A percentile compares a stretch with the other conserved stretches of the same genome.
These are phyloP conservation scores for Phaffia rhodozyma DNA, from an alignment of 1,284 basidiomycete species.

Conservation along the genomic window DNA sequence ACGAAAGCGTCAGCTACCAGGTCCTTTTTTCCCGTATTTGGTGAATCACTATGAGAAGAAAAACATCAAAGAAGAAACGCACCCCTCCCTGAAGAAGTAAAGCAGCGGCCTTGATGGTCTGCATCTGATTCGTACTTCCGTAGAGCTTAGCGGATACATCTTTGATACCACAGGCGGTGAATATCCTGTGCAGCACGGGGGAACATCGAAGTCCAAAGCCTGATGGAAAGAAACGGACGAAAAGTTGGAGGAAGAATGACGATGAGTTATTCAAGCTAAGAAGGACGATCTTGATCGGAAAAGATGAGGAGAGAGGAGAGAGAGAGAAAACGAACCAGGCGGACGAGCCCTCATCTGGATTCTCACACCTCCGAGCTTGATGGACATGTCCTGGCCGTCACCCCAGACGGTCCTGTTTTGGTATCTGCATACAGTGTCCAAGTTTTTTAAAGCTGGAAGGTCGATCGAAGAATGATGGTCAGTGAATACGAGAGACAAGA, in stretches of 20 bases:
- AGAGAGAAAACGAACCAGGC: constrained; percentile 36
- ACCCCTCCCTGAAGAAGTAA: constrained; percentile 36
- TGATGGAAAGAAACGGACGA: constrained; percentile 15
- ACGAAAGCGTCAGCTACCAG: not conserved
- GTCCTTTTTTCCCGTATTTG: not conserved
- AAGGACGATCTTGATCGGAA: not conserved
- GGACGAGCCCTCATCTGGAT: constrained; percentile 78
- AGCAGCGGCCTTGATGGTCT: constrained; percentile 40
- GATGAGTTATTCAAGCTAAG: no score
- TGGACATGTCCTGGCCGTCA: constrained; percentile 54
- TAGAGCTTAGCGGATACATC: constrained; percentile 89
- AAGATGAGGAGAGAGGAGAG: not conserved
- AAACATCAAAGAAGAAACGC: constrained; percentile 16
- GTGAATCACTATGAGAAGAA: not conserved
- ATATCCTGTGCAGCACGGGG: constrained; percentile 69
- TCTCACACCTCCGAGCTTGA: constrained; percentile 74
- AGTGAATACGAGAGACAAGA: not conserved
- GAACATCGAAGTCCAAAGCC: constrained; percentile 89
- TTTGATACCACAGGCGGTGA: constrained; percentile 86
- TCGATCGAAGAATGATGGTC: constrained; percentile 22
- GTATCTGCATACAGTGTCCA: constrained; percentile 83
- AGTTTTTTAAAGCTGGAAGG: constrained; percentile 48
- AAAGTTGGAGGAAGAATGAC: no score
- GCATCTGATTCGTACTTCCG: constrained; percentile 74
- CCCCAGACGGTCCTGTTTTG: constrained; percentile 80